Evolutionary conservation across 108 stramenopile genomes (phyloP), one percentile per base, ranked within the genome.

Genomic region (Heterococcus sp.): DNA sequence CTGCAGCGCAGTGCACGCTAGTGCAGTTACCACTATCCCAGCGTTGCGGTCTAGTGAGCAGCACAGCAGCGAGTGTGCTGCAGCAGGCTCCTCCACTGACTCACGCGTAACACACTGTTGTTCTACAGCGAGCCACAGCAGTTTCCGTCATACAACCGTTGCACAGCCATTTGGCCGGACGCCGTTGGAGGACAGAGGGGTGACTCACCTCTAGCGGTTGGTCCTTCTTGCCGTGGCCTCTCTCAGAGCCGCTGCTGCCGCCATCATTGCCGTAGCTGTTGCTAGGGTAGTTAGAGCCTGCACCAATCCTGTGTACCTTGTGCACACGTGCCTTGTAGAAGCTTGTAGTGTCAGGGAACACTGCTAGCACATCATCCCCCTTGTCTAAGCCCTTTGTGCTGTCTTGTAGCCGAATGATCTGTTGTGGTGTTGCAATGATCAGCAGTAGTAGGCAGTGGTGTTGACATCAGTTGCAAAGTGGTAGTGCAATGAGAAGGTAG

Each of bases 301-400:
- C 74, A 2, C 1, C 1, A 78, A 1, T 34, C 39, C n/a, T 76
- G 5, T 76, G 36, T 3, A 84, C 81, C 75, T 58, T 78, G 78
- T 78, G 78, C 3, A 98, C 91, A 32, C 91, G 91, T 65, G 95
- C 93, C 37, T 93, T 88, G 86, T 98, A 98, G 75, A 98, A 98
- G 21, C 89, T 90, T 21, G 96, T 97, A 1, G 96, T 98, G 87
- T 97, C 96, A 1, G 97, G 97, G 84, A 98, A 98, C 67, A 98
- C 96, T n/a, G 97, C 97, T 93, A 97, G 94, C 72, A 94, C 94
- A 39, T 89, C 85, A 3, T 92, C 91, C 2, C 93, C 92, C 85
- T 94, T 95, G 8, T 71, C 37, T 29, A 85, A 38, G 2, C 87
- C 83, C 78, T 94, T 93, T 72, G 92, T 91, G 0, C 91, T 91